A percentile compares a stretch with the other conserved stretches of the same genome.
phyloP scores from a whole-genome alignment of 2,329 filamentous ascomycete genomes.

The Fusarium cicatricum region DNA sequence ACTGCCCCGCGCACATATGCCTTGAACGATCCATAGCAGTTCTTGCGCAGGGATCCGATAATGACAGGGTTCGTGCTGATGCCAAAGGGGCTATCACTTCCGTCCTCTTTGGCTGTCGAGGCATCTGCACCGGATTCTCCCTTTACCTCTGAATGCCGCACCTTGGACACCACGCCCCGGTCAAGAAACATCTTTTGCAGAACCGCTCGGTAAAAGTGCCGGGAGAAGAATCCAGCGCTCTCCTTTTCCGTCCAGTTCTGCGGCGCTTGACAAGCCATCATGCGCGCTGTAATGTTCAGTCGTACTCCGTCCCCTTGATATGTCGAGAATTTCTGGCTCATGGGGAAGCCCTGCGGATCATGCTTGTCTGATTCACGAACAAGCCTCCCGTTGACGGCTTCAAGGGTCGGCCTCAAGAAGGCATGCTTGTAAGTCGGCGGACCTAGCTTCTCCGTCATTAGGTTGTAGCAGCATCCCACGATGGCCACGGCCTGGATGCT shows the following conservation, averaged over 20 bases:
- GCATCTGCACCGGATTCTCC: slow-evolving; percentile 36
- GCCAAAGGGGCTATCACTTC: slow-evolving; percentile 54
- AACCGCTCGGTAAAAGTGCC: slow-evolving; percentile 91
- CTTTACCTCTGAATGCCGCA: slow-evolving; percentile 52
- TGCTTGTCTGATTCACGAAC: slow-evolving; percentile 72
- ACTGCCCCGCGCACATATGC: slow-evolving; percentile 84
- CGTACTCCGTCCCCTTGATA: slow-evolving; percentile 72
- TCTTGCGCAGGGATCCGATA: slow-evolving; percentile 84
- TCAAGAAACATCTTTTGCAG: slow-evolving; percentile 94
- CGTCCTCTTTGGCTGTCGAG: slow-evolving; percentile 25
- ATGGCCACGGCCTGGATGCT: slow-evolving; percentile 90
- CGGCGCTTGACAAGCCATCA: slow-evolving; percentile 98
- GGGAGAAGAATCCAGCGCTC: slow-evolving; percentile 86
- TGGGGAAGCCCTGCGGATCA: slow-evolving; percentile 93
- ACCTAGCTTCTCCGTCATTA: slow-evolving; percentile 88
- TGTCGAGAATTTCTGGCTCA: slow-evolving; percentile 75
- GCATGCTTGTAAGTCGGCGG: slow-evolving; percentile 88
- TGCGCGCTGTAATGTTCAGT: slow-evolving; percentile 93
- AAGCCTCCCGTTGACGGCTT: slow-evolving; percentile 74
- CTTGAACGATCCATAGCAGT: slow-evolving; percentile 77
- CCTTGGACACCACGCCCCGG: slow-evolving; percentile 74
- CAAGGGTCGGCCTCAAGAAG: slow-evolving; percentile 72
- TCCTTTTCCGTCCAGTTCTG: slow-evolving; percentile 87
- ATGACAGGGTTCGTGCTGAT: slow-evolving; percentile 80
- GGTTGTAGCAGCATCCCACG: slow-evolving; percentile 98